Percentiles rank a stretch among this genome's conserved stretches.
phyloP scores from a whole-genome alignment of 2,329 filamentous ascomycete genomes.

The Pseudocercospora eumusae region DNA sequence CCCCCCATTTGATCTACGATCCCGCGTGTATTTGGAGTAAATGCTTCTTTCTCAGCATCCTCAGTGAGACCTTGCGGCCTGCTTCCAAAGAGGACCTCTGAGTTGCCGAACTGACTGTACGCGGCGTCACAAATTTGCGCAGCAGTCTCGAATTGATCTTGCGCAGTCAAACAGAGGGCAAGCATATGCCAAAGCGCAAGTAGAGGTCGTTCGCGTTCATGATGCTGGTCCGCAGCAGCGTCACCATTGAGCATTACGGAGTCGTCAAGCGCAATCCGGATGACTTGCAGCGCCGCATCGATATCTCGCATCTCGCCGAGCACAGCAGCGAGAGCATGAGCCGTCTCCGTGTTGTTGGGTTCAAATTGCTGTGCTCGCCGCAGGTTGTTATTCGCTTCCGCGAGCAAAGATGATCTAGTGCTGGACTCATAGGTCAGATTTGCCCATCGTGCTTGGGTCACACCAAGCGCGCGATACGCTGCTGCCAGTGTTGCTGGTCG shows the following conservation, averaged over 20 bases:
- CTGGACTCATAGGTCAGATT: slow-evolving; percentile 73
- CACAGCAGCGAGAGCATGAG: slow-evolving; percentile 81
- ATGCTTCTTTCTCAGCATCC: slow-evolving; percentile 25
- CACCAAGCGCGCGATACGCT: slow-evolving; percentile 80
- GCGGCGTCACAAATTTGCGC: slow-evolving; percentile 83
- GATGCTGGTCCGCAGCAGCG: slow-evolving; percentile 16
- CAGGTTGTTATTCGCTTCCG: slow-evolving; percentile 73
- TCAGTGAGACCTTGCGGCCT: slow-evolving; percentile 45
- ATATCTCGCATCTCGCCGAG: slow-evolving; percentile 84
- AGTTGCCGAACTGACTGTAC: slow-evolving; percentile 82
- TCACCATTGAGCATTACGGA: slow-evolving; percentile 26
- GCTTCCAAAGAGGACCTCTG: slow-evolving; percentile 67
- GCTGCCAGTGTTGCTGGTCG: slow-evolving; percentile 64
- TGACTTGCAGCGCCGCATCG: slow-evolving; percentile 74
- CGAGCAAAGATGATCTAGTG: slow-evolving; percentile 69
- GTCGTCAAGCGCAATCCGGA: slow-evolving; percentile 68
- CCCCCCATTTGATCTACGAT: slow-evolving; percentile 78
- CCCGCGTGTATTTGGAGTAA: slow-evolving; percentile 43
- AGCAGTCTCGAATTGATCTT: slow-evolving; percentile 80
- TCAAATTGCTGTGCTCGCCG: slow-evolving; percentile 60
- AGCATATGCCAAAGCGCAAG: slow-evolving; percentile 91
- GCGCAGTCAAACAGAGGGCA: slow-evolving; percentile 78
- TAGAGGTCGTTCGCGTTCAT: slow-evolving; percentile 58
- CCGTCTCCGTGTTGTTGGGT: slow-evolving; percentile 59
- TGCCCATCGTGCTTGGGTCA: slow-evolving; percentile 86